These are phyloP conservation scores for Diaporthe amygdali DNA, from an alignment of 2,329 filamentous ascomycete genomes.

Conservation along the genomic window DNA sequence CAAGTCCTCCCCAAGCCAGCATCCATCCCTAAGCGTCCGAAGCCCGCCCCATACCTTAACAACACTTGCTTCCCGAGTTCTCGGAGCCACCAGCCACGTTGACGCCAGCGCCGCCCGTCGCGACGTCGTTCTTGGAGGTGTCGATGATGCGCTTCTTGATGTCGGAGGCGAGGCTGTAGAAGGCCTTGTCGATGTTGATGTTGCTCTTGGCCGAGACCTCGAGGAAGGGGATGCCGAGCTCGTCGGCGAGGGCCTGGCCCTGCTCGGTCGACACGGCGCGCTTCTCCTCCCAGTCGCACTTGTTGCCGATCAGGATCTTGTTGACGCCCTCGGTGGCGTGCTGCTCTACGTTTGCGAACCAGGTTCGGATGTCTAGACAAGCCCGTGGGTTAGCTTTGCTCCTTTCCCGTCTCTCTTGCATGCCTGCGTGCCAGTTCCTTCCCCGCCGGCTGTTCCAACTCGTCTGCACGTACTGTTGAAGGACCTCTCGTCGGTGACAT, in stretches of 20 bases:
- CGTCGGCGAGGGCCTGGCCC: slow-evolving; percentile 91
- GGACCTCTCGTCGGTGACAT: slow-evolving; percentile 94
- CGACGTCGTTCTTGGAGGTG: slow-evolving; percentile 78
- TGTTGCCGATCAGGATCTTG: slow-evolving; percentile 99
- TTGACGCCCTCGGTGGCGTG: slow-evolving; percentile 98
- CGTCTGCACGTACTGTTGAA: slow-evolving; percentile 78
- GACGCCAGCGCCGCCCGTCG: slow-evolving; percentile 61
- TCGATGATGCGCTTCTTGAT: slow-evolving; percentile 99
- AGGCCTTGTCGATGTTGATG: slow-evolving; percentile 99
- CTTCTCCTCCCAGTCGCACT: slow-evolving; percentile 99
- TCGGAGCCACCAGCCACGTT: slow-evolving; percentile 70
- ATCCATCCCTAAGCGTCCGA: no score
- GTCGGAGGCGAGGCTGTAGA: slow-evolving; percentile 91
- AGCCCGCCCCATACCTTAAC: slow-evolving; percentile 52
- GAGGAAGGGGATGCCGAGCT: slow-evolving; percentile 96
- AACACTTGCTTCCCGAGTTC: slow-evolving; percentile 73
- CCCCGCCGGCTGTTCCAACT: slow-evolving; percentile 14
- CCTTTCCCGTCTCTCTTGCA: background rate
- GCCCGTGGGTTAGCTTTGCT: background rate
- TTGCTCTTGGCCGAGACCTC: slow-evolving; percentile 99
- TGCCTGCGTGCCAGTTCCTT: background rate
- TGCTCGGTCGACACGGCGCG: slow-evolving; percentile 91
- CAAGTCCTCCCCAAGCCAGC: background rate
- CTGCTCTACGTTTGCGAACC: slow-evolving; percentile 99
- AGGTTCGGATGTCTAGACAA: slow-evolving; percentile 88